phyloP scores from a whole-genome alignment of 1,139 yeast genomes.

The Nakaseomyces uthaithaninus region DNA sequence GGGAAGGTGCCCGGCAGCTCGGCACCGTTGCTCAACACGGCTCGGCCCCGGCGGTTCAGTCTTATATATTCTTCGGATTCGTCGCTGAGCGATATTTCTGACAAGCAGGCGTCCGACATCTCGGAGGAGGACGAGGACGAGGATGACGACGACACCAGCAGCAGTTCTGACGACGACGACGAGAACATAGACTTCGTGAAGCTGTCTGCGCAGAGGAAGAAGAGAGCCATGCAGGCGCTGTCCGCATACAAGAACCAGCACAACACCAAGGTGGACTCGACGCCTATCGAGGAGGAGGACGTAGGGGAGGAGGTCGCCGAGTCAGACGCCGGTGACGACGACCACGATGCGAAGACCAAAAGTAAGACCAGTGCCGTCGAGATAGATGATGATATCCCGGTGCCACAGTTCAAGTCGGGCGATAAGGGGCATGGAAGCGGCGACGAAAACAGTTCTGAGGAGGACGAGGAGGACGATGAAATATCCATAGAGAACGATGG shows the following conservation, averaged over 20 bases:
- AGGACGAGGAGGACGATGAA: conserved; percentile 57
- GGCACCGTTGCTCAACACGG: neutral
- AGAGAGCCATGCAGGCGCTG: conserved; percentile 44
- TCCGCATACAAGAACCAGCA: conserved; percentile 37
- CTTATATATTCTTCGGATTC: conserved; percentile 32
- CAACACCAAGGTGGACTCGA: conserved; percentile 9
- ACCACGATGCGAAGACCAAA: neutral
- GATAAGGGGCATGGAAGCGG: conserved; percentile 29
- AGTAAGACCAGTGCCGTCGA: neutral
- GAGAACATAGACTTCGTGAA: conserved; percentile 64
- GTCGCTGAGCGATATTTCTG: conserved; percentile 27
- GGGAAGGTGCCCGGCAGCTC: neutral
- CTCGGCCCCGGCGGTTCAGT: conserved; percentile 32
- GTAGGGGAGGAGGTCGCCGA: conserved; percentile 7
- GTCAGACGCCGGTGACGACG: neutral
- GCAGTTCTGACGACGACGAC: conserved; percentile 51
- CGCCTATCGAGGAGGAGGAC: conserved; percentile 4
- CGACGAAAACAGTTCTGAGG: conserved; percentile 21
- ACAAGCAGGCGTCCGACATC: conserved; percentile 5
- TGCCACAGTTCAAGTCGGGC: conserved; percentile 52
- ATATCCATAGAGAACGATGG: conserved; percentile 42
- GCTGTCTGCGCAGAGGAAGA: conserved; percentile 59
- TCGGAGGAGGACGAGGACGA: conserved; percentile 32
- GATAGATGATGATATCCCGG: conserved; percentile 16
- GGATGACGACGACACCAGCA: conserved; percentile 34